Evolutionary conservation across 805 yeast genomes (phyloP).

Genomic region (Ogataea minuta): DNA sequence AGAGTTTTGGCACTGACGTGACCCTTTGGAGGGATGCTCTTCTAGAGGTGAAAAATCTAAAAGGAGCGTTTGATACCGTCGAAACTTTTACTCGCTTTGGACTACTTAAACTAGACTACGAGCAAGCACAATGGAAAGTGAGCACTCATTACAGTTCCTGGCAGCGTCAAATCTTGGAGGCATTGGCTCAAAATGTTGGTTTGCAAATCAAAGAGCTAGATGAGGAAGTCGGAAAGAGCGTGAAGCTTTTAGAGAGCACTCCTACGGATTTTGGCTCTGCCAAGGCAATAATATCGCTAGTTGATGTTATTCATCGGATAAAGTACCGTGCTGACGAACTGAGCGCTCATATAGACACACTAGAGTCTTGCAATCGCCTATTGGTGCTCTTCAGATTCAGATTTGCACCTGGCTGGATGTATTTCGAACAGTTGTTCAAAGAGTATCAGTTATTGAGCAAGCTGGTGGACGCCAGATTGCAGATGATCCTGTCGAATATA

Average conservation of each 20-base stretch:
- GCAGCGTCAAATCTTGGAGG: slow-evolving; percentile 45
- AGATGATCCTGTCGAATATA: slow-evolving; percentile 33
- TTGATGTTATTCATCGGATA: slow-evolving; percentile 38
- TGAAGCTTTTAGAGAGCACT: slow-evolving; percentile 38
- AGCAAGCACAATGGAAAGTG: slow-evolving; percentile 52
- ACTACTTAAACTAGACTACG: slow-evolving; percentile 41
- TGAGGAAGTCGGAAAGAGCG: slow-evolving; percentile 32
- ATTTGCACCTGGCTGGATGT: slow-evolving; percentile 55
- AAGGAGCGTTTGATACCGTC: slow-evolving; percentile 50
- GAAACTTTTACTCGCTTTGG: slow-evolving; percentile 43
- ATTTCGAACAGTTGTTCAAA: slow-evolving; percentile 59
- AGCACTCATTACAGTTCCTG: slow-evolving; percentile 52
- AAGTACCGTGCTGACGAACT: slow-evolving; percentile 25
- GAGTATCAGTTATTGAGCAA: slow-evolving; percentile 43
- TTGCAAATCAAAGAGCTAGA: slow-evolving; percentile 32
- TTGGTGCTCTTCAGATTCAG: slow-evolving; percentile 42
- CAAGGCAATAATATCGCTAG: slow-evolving; percentile 35
- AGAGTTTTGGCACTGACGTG: slow-evolving; percentile 35
- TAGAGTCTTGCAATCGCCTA: slow-evolving; percentile 30
- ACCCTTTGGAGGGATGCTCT: slow-evolving; percentile 49
- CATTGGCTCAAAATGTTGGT: slow-evolving; percentile 41
- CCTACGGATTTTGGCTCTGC: slow-evolving; percentile 39
- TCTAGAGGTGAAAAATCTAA: slow-evolving; percentile 41
- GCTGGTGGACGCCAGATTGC: slow-evolving; percentile 34
- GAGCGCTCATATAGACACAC: slow-evolving; percentile 20